Evolutionary conservation across 331 rosid genomes (phyloP).

Genomic region (Saraca asoca): DNA sequence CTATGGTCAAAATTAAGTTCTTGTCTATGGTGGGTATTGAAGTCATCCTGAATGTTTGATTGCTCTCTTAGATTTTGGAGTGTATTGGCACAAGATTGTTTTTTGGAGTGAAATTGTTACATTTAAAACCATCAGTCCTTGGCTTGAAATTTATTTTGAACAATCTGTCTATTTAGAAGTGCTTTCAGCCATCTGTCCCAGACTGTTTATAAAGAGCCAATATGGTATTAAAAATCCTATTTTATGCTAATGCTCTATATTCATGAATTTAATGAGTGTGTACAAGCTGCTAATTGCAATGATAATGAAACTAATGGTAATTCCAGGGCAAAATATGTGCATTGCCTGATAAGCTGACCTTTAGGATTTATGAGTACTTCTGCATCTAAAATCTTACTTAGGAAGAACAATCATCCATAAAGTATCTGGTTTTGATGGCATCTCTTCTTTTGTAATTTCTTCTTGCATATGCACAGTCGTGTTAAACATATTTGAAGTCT

Average conservation of each 20-base stretch:
- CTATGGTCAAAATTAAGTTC: background rate
- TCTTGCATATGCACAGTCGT: background rate
- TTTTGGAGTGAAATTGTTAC: background rate
- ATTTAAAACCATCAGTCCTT: background rate
- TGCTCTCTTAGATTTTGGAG: background rate
- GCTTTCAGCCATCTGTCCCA: background rate
- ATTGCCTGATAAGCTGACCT: background rate
- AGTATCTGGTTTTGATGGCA: no score
- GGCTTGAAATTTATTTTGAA: background rate
- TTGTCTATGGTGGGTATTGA: background rate
- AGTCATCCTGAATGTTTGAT: background rate
- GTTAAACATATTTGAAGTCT: background rate
- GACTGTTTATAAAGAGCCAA: background rate
- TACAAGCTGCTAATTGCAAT: background rate
- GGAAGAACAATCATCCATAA: no score
- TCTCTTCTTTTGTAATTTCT: background rate
- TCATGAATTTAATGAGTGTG: background rate
- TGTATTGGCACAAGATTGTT: background rate
- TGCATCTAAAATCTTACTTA: background rate
- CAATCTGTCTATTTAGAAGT: background rate
- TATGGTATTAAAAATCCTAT: background rate
- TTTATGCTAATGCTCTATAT: background rate
- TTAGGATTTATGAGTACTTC: background rate
- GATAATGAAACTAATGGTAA: background rate
- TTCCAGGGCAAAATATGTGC: background rate